A percentile compares a stretch with the other conserved stretches of the same genome.
Evolutionary conservation across 495 filamentous ascomycete genomes (phyloP).

Genomic region (Neurospora sp.): DNA sequence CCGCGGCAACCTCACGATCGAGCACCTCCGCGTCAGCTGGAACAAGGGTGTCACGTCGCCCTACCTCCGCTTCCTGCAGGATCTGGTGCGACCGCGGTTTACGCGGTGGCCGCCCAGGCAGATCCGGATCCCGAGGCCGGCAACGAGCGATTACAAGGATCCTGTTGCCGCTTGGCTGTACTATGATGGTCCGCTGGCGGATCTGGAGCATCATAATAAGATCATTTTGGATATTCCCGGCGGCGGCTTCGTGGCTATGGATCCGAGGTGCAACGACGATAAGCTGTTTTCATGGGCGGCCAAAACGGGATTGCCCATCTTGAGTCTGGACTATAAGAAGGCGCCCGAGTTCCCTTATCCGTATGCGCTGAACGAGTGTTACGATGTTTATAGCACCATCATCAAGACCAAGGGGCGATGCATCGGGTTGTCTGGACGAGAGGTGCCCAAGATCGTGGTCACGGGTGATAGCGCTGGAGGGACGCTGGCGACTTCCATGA

Average conservation of each 20-base stretch:
- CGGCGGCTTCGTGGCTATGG: slow-evolving; percentile 93
- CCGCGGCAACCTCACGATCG: slow-evolving; percentile 72
- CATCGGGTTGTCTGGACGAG: slow-evolving; percentile 67
- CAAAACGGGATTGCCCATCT: slow-evolving; percentile 68
- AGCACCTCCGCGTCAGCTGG: slow-evolving; percentile 90
- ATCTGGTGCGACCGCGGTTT: slow-evolving; percentile 62
- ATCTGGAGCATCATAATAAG: slow-evolving; percentile 63
- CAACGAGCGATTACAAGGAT: slow-evolving; percentile 66
- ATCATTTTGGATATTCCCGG: slow-evolving; percentile 89
- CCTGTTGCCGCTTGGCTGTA: slow-evolving; percentile 86
- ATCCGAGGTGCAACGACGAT: slow-evolving; percentile 81
- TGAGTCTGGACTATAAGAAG: slow-evolving; percentile 90
- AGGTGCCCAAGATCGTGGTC: slow-evolving; percentile 62
- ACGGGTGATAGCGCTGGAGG: slow-evolving; percentile 91
- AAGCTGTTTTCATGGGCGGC: slow-evolving; percentile 85
- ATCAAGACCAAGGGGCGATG: slow-evolving; percentile 67
- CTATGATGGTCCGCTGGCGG: slow-evolving; percentile 76
- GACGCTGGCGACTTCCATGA: slow-evolving; percentile 73
- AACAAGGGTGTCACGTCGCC: slow-evolving; percentile 76
- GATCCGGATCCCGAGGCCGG: slow-evolving; percentile 73
- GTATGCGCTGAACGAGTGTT: slow-evolving; percentile 91
- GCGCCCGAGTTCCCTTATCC: slow-evolving; percentile 94
- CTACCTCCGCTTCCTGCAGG: slow-evolving; percentile 60
- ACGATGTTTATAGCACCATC: slow-evolving; percentile 81
- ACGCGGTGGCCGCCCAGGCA: slow-evolving; percentile 69